A percentile compares a stretch with the other conserved stretches of the same genome.
Conservation (phyloP, 768 basidiomycete species). For the Rhodotorula graminis region DNA sequence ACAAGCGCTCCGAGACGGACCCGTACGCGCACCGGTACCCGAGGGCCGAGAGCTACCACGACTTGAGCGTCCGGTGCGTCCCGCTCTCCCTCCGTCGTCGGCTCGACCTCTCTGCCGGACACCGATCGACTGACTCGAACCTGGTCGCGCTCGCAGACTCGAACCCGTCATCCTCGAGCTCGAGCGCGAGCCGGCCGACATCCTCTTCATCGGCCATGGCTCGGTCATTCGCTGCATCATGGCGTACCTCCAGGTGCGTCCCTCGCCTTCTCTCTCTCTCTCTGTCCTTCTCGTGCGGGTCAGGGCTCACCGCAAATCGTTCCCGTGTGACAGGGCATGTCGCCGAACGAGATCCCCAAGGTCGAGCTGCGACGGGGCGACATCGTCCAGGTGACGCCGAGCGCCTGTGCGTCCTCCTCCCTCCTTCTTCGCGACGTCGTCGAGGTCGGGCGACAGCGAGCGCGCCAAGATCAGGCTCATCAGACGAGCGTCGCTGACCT, state of each 20-base stretch:
- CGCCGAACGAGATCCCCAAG: conserved; percentile 92
- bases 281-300: conserved; percentile 33
- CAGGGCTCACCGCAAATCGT: no score
- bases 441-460: no score
- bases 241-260: conserved; percentile 47
- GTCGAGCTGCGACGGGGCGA: conserved; percentile 96
- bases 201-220: conserved; percentile 75
- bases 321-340: conserved; percentile 65
- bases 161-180: conserved; percentile 66
- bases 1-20: conserved; percentile 84
- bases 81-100: neutral
- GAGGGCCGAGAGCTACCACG: conserved; percentile 81
- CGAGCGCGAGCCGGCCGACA: conserved; percentile 86
- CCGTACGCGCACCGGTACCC: conserved; percentile 58
- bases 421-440: no score
- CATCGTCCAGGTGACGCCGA: conserved; percentile 62
- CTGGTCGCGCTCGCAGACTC: conserved; percentile 18
- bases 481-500: no score
- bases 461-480: no score
- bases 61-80: conserved; percentile 54
- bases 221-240: conserved; percentile 86
- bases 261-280: no score
- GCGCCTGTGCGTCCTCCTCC: conserved; percentile 28
- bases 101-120: no score
- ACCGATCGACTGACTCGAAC: neutral